Percentiles rank a stretch among this genome's conserved stretches.
These are phyloP conservation scores for Stachybotrys chartarum DNA, from an alignment of 2,329 filamentous ascomycete species.

Conservation along the genomic window DNA sequence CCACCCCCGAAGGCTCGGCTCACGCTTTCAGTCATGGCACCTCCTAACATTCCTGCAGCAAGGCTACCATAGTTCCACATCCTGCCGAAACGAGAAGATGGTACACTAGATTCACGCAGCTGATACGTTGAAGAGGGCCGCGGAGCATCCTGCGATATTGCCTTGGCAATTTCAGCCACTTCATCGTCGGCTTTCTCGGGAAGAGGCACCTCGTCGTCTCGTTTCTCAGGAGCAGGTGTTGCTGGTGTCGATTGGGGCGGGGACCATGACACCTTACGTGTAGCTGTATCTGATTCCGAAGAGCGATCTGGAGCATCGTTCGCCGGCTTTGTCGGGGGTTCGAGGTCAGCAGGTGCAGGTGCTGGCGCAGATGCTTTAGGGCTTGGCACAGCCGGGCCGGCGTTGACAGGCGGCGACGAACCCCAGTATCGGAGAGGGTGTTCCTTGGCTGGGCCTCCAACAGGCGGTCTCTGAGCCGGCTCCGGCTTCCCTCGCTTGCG, in stretches of 20 bases:
- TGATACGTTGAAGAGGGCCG: conserved; percentile 43
- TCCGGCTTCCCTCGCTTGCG: conserved; percentile 15
- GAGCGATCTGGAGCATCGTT: too few relatives aligned
- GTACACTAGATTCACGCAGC: conserved; percentile 83
- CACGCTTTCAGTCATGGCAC: conserved; percentile 78
- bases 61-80: conserved; percentile 94
- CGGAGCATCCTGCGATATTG: conserved; percentile 9
- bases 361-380: neutral
- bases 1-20: conserved; percentile 69
- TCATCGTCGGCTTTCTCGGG: conserved; percentile 5
- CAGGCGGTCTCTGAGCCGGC: conserved; percentile 3
- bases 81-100: conserved; percentile 76
- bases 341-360: neutral
- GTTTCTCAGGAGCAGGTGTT: neutral
- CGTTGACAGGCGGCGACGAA: conserved; percentile 12
- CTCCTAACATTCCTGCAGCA: conserved; percentile 91
- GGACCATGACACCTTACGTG: too few relatives aligned
- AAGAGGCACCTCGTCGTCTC: conserved; percentile 5
- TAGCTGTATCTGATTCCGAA: too few relatives aligned
- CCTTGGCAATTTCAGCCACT: conserved; percentile 17
- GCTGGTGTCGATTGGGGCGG: conserved; percentile 1
- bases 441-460: conserved; percentile 21
- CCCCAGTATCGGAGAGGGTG: conserved; percentile 30
- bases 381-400: neutral
- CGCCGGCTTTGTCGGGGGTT: neutral